These are phyloP conservation scores for Achlya hypogyna DNA, from an alignment of 352 stramenopile species.

Conservation along the genomic window DNA sequence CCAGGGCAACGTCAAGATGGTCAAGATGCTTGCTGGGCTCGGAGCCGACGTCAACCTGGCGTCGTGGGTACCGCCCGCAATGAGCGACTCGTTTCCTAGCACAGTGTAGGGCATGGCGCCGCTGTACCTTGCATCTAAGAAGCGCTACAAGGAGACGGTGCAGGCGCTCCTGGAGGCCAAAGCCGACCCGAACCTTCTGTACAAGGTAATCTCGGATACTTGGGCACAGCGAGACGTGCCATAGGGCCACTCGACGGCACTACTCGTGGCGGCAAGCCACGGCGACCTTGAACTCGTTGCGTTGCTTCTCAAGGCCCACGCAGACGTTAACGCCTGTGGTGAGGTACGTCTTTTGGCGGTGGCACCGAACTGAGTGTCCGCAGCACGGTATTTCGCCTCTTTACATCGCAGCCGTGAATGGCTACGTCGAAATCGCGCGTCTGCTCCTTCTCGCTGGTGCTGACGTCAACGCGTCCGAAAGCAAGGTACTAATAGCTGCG, in stretches of 20 bases:
- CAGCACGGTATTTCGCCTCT: background rate
- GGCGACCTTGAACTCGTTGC: background rate
- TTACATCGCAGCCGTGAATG: background rate
- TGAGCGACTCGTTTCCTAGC: background rate
- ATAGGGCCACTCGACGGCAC: background rate
- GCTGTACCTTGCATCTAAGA: constrained; percentile 7
- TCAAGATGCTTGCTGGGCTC: background rate
- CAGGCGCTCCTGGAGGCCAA: background rate
- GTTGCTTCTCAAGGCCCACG: background rate
- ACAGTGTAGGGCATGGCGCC: background rate
- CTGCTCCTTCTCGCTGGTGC: background rate
- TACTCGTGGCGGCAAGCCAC: background rate
- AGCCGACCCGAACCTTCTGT: background rate
- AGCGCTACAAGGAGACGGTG: background rate
- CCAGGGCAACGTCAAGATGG: background rate
- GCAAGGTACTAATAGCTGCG: background rate
- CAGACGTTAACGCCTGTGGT: background rate
- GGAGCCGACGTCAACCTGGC: background rate
- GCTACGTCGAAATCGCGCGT: background rate
- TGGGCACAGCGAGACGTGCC: background rate
- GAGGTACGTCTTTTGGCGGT: background rate
- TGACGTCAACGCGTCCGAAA: background rate
- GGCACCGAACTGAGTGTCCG: background rate
- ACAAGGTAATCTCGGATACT: background rate
- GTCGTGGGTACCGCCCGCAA: background rate